Evolutionary conservation across 2,329 filamentous ascomycete genomes (phyloP), one percentile per base, ranked within the genome.

Genomic region (Sphaerulina populicola): DNA sequence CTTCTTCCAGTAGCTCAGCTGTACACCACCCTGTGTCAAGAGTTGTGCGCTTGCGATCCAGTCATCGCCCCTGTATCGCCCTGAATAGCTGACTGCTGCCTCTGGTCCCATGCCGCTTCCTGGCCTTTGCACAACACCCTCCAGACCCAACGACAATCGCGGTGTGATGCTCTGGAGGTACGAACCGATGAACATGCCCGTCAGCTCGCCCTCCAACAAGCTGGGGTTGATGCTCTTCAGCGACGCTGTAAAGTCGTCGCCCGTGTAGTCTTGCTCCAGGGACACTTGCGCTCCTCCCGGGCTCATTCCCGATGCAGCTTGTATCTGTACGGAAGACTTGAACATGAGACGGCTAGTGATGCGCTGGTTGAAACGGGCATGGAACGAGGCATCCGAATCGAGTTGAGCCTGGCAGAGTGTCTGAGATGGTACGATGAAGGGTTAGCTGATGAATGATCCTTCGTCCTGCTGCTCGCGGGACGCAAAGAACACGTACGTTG

Each of bases 221-320:
- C 89, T 96, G n/a, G 93, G 93, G 76, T 97, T 97, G 67, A 97
- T 80, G 66, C 88, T 83, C 77, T 97, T 98, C 62, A 98, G 67
- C 38, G 87, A 91, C 21, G 89, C 88, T 40, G 86, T 91, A 73
- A 98, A 98, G 72, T 98, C 93, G 64, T 81, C 76, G 67, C 93
- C 93, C 18, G 82, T 86, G 74, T 96, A 97, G 74, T 98, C 93
- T 69, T 94, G 88, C 71, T 98, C 93, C 68, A 96, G 79, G 66
- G 94, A 89, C 55, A 93, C 77, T 80, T 97, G 90, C 64, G 90
- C 86, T 73, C 91, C 88, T 57, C 80, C 78, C 44, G 78, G 80
- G 59, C 82, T 84, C 30, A 60, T 58, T 50, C 62, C 61, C 44
- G 63, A 64, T 18, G 63, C 55, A 46, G 86, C 82, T 60, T 87